A percentile compares a stretch with the other conserved stretches of the same genome.
phyloP scores from a whole-genome alignment of 805 yeast genomes.

The Hanseniaspora pseudoguilliermondii region DNA sequence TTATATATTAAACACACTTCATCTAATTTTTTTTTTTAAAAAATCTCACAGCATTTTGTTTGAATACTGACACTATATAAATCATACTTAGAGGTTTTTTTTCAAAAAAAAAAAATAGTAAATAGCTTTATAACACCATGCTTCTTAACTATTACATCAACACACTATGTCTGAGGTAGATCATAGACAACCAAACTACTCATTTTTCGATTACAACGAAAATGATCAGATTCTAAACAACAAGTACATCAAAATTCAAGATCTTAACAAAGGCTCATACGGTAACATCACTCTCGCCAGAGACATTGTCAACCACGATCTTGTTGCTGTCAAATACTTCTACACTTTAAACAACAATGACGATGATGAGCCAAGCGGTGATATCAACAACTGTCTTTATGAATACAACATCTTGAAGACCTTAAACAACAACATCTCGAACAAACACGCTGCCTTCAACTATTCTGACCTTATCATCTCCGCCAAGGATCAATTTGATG shows the following conservation, averaged over 20 bases:
- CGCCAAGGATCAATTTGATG: conserved; percentile 49
- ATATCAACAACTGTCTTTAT: conserved; percentile 35
- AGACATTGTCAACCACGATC: conserved; percentile 38
- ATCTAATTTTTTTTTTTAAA: too few relatives aligned
- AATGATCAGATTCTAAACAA: conserved; percentile 31
- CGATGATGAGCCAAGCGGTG: background rate
- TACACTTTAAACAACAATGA: conserved; percentile 40
- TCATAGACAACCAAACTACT: background rate
- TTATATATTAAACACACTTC: too few relatives aligned
- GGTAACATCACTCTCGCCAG: conserved; percentile 83
- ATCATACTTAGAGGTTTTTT: too few relatives aligned
- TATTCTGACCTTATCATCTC: conserved; percentile 37
- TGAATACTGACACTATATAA: too few relatives aligned
- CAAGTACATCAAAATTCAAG: conserved; percentile 56
- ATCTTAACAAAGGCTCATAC: conserved; percentile 83
- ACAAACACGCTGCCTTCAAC: conserved; percentile 33
- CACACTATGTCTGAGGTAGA: background rate
- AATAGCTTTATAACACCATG: too few relatives aligned
- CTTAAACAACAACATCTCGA: background rate
- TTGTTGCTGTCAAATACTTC: conserved; percentile 80
- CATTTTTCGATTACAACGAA: conserved; percentile 1
- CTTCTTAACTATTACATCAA: background rate
- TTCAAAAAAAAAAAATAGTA: too few relatives aligned
- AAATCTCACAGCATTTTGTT: too few relatives aligned
- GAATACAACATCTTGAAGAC: conserved; percentile 48